Evolutionary conservation across 805 yeast genomes (phyloP), one percentile per base, ranked within the genome.

Genomic region (Candida insectorum): DNA sequence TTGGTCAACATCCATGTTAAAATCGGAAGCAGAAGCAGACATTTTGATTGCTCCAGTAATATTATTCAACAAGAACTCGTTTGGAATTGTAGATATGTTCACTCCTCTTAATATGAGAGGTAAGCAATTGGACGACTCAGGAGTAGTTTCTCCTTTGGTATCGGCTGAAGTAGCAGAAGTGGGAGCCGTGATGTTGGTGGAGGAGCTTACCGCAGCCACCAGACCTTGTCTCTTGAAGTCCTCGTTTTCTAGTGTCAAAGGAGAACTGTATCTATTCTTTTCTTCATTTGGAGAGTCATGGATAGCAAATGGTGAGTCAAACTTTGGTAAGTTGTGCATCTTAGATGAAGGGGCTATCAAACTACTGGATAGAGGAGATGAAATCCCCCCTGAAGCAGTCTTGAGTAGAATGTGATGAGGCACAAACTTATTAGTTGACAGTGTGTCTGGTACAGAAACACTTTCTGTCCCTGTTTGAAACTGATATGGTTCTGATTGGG

Each of bases 21-120:
- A 61, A 27, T 49, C 60, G 16, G 60, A 38, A 13, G 47, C 47
- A 5, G 45, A 36, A 19, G 47, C 43, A 6, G 37, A 32, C 22
- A 40, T 33, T 24, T 40, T 40, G 9, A 40, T 33, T 5, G 47
- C 47, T n/a, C 47, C 47, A 6, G 40, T 30, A 9, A 69, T 40
- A 34, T 58, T 65, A 13, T 63, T 58, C 9, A 59, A 40, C 25
- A 72, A 56, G 41, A 78, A 77, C 10, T 52, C 46, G 11, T 66
- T 61, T 0, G 94, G 91, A 8, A 84, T 76, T 0, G 84, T 71
- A 27, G 71, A 63, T 0, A 80, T 62, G 13, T 85, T 80, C 38
- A 81, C 73, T 26, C 79, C 75, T 38, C 89, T 60, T 17, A 84
- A 54, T 8, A 84, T 64, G 55, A 84, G 76, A 2, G 88, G 89